A percentile compares a stretch with the other conserved stretches of the same genome.
Evolutionary conservation across 768 basidiomycete genomes (phyloP).

Genomic region (Lentinus brumalis): DNA sequence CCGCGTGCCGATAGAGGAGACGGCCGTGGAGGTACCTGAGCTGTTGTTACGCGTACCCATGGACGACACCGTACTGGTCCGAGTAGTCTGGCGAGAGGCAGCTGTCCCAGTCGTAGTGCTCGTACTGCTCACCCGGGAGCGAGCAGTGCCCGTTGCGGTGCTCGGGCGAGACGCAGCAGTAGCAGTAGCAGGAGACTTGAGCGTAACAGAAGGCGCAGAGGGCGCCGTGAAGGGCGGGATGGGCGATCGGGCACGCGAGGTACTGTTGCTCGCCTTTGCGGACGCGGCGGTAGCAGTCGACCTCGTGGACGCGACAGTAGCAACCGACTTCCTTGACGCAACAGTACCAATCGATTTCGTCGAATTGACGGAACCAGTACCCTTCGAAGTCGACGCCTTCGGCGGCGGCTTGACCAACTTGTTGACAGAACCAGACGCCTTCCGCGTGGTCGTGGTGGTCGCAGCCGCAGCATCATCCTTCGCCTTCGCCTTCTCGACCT

Average conservation of each 20-base stretch:
- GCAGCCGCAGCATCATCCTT: slow-evolving; percentile 5
- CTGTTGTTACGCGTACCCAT: slow-evolving; percentile 33
- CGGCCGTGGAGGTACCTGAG: slow-evolving; percentile 31
- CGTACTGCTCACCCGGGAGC: slow-evolving; percentile 20
- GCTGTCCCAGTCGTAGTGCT: slow-evolving; percentile 11
- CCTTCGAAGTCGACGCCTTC: not conserved
- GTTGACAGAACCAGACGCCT: slow-evolving; percentile 17
- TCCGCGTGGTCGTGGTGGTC: slow-evolving; percentile 8
- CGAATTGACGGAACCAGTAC: not conserved
- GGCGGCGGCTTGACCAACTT: slow-evolving; percentile 14
- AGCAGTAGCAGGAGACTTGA: slow-evolving; percentile 8
- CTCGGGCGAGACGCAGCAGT: slow-evolving; percentile 9
- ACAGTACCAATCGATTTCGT: slow-evolving; percentile 9
- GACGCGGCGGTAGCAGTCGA: slow-evolving; percentile 11
- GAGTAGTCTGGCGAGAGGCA: slow-evolving; percentile 8
- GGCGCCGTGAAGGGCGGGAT: slow-evolving; percentile 29
- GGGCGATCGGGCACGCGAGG: slow-evolving; percentile 25
- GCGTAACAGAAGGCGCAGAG: slow-evolving; percentile 2
- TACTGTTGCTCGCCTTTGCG: slow-evolving; percentile 9
- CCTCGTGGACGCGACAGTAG: slow-evolving; percentile 11
- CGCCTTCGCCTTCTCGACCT: slow-evolving; percentile 12
- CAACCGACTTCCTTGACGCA: slow-evolving; percentile 16
- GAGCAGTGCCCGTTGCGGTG: slow-evolving; percentile 28
- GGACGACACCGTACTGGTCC: slow-evolving; percentile 25
- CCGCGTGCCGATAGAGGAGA: slow-evolving; percentile 50